Evolutionary conservation across 2,329 filamentous ascomycete genomes (phyloP).

Genomic region (Fusarium hainanense): DNA sequence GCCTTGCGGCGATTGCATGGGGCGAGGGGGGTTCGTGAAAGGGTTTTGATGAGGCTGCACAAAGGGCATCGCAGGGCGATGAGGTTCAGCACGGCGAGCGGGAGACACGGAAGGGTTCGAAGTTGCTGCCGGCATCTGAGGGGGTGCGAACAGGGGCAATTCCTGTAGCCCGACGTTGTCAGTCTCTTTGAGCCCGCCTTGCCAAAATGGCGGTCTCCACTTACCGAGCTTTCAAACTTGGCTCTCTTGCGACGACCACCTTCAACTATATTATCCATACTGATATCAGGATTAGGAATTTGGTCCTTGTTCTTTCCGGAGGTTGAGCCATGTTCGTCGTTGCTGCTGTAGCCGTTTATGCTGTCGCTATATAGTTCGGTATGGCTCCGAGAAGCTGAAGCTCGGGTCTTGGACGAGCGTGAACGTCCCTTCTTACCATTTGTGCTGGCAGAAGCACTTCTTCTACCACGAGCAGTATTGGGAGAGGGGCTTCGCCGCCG

Average conservation of each 20-base stretch:
- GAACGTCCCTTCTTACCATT: constrained; percentile 74
- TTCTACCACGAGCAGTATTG: constrained; percentile 72
- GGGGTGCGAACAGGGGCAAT: constrained; percentile 92
- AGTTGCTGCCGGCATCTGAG: constrained; percentile 91
- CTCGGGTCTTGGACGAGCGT: constrained; percentile 76
- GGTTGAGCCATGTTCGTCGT: constrained; percentile 81
- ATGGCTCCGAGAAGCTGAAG: constrained; percentile 56
- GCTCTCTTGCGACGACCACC: constrained; percentile 94
- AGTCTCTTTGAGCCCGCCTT: constrained; percentile 37
- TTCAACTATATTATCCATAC: constrained; percentile 97
- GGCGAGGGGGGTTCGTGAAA: constrained; percentile 78
- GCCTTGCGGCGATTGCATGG: constrained; percentile 86
- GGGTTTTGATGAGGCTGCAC: constrained; percentile 80
- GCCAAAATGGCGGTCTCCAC: constrained; percentile 52
- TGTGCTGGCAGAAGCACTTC: constrained; percentile 78
- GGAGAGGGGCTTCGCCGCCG: constrained; percentile 84
- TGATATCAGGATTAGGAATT: constrained; percentile 95
- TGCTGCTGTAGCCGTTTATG: constrained; percentile 84
- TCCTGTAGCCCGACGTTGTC: constrained; percentile 70
- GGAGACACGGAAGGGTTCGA: constrained; percentile 98
- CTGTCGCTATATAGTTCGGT: constrained; percentile 74
- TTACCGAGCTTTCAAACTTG: constrained; percentile 97
- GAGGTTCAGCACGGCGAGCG: constrained; percentile 80
- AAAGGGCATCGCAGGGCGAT: constrained; percentile 80
- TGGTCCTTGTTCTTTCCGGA: constrained; percentile 82